These are phyloP conservation scores for Pleurotus tuber-regium DNA, from an alignment of 768 basidiomycete species.

Conservation along the genomic window DNA sequence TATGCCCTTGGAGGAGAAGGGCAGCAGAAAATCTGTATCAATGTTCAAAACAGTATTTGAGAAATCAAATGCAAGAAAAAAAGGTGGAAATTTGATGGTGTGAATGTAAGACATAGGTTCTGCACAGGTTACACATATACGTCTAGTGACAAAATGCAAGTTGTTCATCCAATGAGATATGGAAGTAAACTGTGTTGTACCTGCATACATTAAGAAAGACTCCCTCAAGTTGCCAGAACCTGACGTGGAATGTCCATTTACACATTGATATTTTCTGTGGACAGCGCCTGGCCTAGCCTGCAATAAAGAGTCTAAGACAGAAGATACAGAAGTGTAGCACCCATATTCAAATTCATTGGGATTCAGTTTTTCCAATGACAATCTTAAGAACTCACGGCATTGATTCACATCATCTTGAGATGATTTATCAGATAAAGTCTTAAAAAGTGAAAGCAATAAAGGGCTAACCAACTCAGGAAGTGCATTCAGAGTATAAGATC, in stretches of 20 bases:
- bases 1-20: background rate
- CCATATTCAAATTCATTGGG: background rate
- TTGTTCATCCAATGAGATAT: background rate
- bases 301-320: background rate
- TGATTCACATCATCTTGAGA: slow-evolving; percentile 1
- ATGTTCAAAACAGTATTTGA: background rate
- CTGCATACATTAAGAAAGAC: background rate
- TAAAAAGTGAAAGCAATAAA: too few relatives aligned
- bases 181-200: background rate
- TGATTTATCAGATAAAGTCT: background rate
- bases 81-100: background rate
- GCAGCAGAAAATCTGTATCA: background rate
- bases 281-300: background rate
- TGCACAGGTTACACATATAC: background rate
- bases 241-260: background rate
- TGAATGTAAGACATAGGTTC: background rate
- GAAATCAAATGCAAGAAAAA: background rate
- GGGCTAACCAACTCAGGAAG: too few relatives aligned
- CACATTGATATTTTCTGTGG: background rate
- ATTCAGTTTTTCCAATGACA: background rate
- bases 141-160: background rate
- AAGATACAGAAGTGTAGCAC: background rate
- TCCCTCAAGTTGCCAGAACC: background rate
- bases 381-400: background rate
- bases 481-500: too few relatives aligned